Conservation (phyloP, 345 rosid species). For the Bruguiera parviflora region DNA sequence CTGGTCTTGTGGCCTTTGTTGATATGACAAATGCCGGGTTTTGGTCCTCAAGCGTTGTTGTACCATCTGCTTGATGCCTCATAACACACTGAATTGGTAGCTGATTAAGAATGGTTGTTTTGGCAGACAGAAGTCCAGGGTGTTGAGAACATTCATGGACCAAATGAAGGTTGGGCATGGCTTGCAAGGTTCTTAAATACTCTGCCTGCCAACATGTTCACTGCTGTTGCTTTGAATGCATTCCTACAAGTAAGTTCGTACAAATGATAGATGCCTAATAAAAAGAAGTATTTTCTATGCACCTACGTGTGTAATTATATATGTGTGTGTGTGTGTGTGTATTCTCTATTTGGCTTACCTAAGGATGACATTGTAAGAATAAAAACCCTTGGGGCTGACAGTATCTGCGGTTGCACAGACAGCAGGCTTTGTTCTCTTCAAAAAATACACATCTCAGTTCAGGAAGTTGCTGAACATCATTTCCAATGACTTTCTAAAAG, state of each 20-base stretch:
- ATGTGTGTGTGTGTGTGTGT: no score
- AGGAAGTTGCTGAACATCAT: slow-evolving; percentile 52
- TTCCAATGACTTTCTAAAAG: slow-evolving; percentile 50
- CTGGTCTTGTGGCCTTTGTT: neutral
- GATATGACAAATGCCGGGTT: neutral
- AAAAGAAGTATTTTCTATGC: no score
- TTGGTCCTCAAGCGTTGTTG: neutral
- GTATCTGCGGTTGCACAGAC: slow-evolving; percentile 34
- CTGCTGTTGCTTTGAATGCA: slow-evolving; percentile 69
- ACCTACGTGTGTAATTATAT: no score
- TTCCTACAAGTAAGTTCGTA: slow-evolving; percentile 57
- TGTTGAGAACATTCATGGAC: slow-evolving; percentile 58
- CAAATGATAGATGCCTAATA: neutral
- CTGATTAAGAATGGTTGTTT: slow-evolving; percentile 18
- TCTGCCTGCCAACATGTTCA: slow-evolving; percentile 62
- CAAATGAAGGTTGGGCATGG: slow-evolving; percentile 81
- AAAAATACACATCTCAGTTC: slow-evolving; percentile 65
- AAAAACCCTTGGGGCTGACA: neutral
- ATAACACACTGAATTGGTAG: neutral
- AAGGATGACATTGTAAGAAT: neutral
- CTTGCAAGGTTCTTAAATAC: slow-evolving; percentile 63
- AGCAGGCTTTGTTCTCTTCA: slow-evolving; percentile 73
- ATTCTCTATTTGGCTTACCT: neutral
- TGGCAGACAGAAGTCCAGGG: slow-evolving; percentile 65
- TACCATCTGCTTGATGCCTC: neutral